phyloP scores from a whole-genome alignment of 169 alveolate genomes.

The Plasmodium ovale region DNA sequence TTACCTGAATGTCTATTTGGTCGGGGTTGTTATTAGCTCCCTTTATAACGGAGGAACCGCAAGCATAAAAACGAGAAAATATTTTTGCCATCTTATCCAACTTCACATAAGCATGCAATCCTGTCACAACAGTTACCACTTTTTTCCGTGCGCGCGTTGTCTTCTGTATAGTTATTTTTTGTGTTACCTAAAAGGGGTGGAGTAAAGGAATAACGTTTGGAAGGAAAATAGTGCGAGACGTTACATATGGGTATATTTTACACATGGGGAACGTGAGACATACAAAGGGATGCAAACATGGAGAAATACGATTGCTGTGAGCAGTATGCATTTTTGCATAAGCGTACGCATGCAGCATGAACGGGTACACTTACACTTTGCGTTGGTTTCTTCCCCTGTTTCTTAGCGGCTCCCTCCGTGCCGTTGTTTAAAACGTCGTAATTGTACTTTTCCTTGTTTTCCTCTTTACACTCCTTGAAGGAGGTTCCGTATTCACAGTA shows the following conservation, averaged over 20 bases:
- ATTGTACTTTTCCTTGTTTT: constrained; percentile 78
- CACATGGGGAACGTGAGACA: no score
- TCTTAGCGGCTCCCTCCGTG: constrained; percentile 25
- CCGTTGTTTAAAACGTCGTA: constrained; percentile 14
- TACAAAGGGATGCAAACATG: no score
- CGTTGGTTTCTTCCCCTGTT: constrained; percentile 22
- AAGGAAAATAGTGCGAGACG: no score
- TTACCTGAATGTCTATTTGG: constrained; percentile 85
- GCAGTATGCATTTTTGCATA: not conserved
- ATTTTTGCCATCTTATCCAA: constrained; percentile 89
- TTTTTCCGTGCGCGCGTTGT: constrained; percentile 88
- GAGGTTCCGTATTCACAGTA: constrained; percentile 90
- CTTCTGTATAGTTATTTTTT: constrained; percentile 84
- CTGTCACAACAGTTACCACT: constrained; percentile 88
- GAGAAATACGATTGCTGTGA: not conserved
- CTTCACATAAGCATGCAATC: constrained; percentile 88
- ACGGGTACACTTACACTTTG: constrained; percentile 14
- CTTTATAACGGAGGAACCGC: constrained; percentile 92
- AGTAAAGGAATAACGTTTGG: not conserved
- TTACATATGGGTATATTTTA: no score
- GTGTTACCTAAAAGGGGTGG: constrained; percentile 7
- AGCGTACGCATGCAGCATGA: not conserved
- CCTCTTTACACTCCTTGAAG: constrained; percentile 82
- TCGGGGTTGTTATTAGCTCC: constrained; percentile 87
- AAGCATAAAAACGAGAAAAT: constrained; percentile 89